A percentile compares a stretch with the other conserved stretches of the same genome.
Evolutionary conservation across 768 basidiomycete genomes (phyloP).

Genomic region (Serpula lacrymans): DNA sequence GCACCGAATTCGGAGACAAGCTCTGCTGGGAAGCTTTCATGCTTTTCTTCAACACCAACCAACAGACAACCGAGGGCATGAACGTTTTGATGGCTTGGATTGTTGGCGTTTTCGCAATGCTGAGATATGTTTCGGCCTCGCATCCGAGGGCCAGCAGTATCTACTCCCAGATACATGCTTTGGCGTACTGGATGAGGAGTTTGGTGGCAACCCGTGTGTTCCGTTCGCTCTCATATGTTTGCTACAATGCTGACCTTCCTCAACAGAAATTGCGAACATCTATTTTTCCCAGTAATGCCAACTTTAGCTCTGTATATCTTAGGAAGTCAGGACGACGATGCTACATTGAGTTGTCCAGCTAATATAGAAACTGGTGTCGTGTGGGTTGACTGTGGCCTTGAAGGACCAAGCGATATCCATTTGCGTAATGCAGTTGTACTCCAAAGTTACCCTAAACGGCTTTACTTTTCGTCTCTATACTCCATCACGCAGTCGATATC

Average conservation of each 20-base stretch:
- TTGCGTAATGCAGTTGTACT: constrained; percentile 58
- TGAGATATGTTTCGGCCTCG: constrained; percentile 53
- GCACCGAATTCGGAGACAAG: constrained; percentile 26
- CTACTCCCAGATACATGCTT: constrained; percentile 53
- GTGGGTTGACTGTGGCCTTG: constrained; percentile 46
- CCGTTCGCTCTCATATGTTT: background rate
- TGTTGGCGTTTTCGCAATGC: constrained; percentile 48
- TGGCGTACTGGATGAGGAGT: constrained; percentile 50
- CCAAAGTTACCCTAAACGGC: constrained; percentile 44
- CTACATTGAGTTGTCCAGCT: constrained; percentile 11
- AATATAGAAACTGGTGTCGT: constrained; percentile 18
- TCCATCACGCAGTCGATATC: constrained; percentile 50
- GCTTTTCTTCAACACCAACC: constrained; percentile 22
- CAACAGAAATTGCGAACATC: constrained; percentile 41
- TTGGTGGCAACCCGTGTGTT: constrained; percentile 28
- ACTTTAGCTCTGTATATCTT: constrained; percentile 53
- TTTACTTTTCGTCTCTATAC: constrained; percentile 53
- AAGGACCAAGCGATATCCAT: constrained; percentile 54
- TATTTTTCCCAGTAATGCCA: constrained; percentile 56
- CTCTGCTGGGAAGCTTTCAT: constrained; percentile 23
- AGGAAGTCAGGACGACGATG: constrained; percentile 25
- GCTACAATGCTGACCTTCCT: background rate
- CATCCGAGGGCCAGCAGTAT: constrained; percentile 53
- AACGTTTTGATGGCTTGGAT: constrained; percentile 25
- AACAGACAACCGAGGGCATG: constrained; percentile 1